Evolutionary conservation across 2,329 filamentous ascomycete genomes (phyloP).

Genomic region (Verticillium nubilum): DNA sequence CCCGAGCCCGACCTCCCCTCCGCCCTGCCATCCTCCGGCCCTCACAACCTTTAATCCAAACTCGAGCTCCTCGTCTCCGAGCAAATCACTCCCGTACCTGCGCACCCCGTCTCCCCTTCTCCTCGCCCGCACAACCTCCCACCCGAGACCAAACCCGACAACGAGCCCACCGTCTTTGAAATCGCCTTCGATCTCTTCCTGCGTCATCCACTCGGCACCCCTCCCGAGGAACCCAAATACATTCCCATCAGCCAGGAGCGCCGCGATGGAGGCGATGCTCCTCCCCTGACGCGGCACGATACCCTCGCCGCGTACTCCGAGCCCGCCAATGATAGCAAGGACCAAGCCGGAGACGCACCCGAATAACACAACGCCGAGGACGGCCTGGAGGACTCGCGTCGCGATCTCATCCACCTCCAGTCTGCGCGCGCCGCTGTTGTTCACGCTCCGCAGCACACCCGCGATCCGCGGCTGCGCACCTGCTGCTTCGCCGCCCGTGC

Average conservation of each 20-base stretch:
- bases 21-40: constrained; percentile 11
- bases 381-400: constrained; percentile 26
- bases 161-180: constrained; percentile 18
- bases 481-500: constrained; percentile 3
- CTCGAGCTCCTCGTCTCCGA: constrained; percentile 4
- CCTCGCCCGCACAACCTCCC: constrained; percentile 12
- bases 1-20: constrained; percentile 12
- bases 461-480: constrained; percentile 8
- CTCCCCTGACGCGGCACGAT: constrained; percentile 23
- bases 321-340: constrained; percentile 14
- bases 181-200: constrained; percentile 9
- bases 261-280: constrained; percentile 29
- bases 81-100: neutral
- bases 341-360: constrained; percentile 7
- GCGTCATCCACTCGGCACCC: constrained; percentile 19
- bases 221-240: constrained; percentile 21
- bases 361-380: constrained; percentile 16
- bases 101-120: constrained; percentile 1
- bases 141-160: constrained; percentile 19
- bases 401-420: constrained; percentile 23
- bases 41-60: constrained; percentile 11
- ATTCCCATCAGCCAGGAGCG: constrained; percentile 31
- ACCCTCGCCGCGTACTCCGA: neutral
- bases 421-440: constrained; percentile 8
- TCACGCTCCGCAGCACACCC: constrained; percentile 8